Evolutionary conservation across 176 grass and related monocot species (phyloP), one percentile per base, ranked within the genome.

Genomic region (Hyparrhenia diplandra): DNA sequence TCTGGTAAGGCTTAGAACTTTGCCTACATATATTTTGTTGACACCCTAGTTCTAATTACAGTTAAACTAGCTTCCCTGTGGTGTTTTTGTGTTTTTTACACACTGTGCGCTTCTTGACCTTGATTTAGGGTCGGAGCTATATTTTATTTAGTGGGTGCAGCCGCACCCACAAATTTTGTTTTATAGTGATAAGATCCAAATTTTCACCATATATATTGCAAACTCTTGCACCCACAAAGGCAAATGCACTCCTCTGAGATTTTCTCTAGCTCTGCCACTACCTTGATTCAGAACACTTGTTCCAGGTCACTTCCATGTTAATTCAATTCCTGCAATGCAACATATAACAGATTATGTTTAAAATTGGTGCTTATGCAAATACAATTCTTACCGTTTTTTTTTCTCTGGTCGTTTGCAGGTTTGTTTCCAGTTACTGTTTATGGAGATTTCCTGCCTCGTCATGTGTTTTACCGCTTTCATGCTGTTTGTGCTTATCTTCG

Each of bases 401-500:
- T 39, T 58, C 13, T 35, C 58, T 77, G 0, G 12, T 57, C 40
- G 0, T 85, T 65, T 77, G 60, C 85, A 99, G 90, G 92, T 86
- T 71, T 64, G 30, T 93, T 99, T 64, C 77, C 73, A 32, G 96
- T 99, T 76, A 94, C 85, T 43, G 96, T 95, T 41, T 93, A 91
- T 88, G 96, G 92, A 65, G 87, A 92, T 90, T 99, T 99, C 77
- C 74, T 95, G 65, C 96, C 96, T 61, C 86, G 88, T 64, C 93
- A 99, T 88, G 74, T 99, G 24, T 93, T 99, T 68, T 90, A 95
- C 73, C 73, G 82, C 34, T 99, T 99, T 55, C 96, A 99, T 83
- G 96, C 88, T 67, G 58, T 93, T 61, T 99, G 88, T 66, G 92
- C 90, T 61, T 99, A 95, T 89, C 85, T 99, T 81, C 92, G 90